These are phyloP conservation scores for Theobroma grandiflorum DNA, from an alignment of 441 rosid genomes.

Conservation along the genomic window DNA sequence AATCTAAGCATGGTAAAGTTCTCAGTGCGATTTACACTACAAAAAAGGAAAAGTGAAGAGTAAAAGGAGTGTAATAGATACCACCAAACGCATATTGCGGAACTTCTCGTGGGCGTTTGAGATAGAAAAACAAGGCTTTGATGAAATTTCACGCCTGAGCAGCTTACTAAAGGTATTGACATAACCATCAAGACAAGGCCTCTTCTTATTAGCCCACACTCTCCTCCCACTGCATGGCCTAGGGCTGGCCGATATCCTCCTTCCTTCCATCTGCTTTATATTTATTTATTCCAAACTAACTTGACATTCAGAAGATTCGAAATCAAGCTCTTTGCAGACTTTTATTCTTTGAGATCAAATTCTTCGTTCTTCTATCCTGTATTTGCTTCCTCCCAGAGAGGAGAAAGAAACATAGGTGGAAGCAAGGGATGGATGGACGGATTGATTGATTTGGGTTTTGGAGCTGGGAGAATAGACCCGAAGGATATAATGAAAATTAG, in stretches of 20 bases:
- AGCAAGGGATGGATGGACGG: too few species aligned
- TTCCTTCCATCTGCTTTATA: constrained; percentile 53
- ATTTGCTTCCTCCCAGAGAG: too few species aligned
- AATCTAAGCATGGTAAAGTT: neutral
- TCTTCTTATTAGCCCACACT: constrained; percentile 53
- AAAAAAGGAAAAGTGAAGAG: neutral
- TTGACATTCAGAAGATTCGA: neutral
- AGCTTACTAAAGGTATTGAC: constrained; percentile 69
- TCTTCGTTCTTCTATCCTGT: neutral
- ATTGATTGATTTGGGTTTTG: too few species aligned
- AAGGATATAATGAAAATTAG: too few species aligned
- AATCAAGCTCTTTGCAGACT: neutral
- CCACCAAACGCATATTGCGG: constrained; percentile 69
- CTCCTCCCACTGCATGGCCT: constrained; percentile 68
- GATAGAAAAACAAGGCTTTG: constrained; percentile 57
- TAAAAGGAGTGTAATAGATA: constrained; percentile 2
- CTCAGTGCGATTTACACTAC: neutral
- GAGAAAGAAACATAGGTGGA: too few species aligned
- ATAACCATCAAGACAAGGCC: constrained; percentile 52
- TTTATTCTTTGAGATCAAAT: neutral
- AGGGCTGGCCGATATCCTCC: constrained; percentile 68
- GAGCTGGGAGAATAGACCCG: too few species aligned
- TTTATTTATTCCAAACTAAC: neutral
- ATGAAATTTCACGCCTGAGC: constrained; percentile 70
- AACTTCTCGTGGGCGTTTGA: constrained; percentile 68